These are phyloP conservation scores for Colletotrichum gloeosporioides DNA, from an alignment of 2,329 filamentous ascomycete genomes.

Conservation along the genomic window DNA sequence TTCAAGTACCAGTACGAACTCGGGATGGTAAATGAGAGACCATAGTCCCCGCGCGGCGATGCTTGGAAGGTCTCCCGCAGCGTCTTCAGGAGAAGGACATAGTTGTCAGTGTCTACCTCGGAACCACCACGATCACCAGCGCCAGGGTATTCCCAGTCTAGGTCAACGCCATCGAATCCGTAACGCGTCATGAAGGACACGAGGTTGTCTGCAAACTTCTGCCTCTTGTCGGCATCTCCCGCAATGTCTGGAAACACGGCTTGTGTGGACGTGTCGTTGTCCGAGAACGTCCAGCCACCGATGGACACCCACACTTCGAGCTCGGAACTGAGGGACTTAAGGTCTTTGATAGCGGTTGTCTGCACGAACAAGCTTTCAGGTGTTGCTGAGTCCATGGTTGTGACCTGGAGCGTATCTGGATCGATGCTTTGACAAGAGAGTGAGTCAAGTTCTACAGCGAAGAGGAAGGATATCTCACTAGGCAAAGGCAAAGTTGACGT, in stretches of 20 bases:
- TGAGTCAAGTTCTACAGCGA: neutral
- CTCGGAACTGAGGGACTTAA: neutral
- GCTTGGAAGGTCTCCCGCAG: slow-evolving; percentile 22
- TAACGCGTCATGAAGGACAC: slow-evolving; percentile 22
- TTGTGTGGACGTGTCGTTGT: slow-evolving; percentile 23
- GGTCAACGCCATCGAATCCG: slow-evolving; percentile 24
- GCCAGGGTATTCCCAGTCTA: slow-evolving; percentile 30
- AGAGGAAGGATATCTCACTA: neutral
- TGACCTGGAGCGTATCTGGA: slow-evolving; percentile 25
- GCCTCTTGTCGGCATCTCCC: slow-evolving; percentile 4
- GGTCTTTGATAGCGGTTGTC: neutral
- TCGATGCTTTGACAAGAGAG: slow-evolving; percentile 17
- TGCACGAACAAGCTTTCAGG: slow-evolving; percentile 16
- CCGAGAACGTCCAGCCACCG: slow-evolving; percentile 37
- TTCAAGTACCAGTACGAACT: slow-evolving; percentile 23
- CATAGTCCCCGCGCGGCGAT: neutral
- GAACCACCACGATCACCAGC: slow-evolving; percentile 26
- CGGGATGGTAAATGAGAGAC: slow-evolving; percentile 18
- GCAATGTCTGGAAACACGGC: slow-evolving; percentile 20
- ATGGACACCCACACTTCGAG: slow-evolving; percentile 33
- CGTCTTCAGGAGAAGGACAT: slow-evolving; percentile 46
- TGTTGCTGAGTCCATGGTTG: slow-evolving; percentile 23
- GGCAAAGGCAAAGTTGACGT: slow-evolving; percentile 28
- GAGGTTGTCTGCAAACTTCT: slow-evolving; percentile 20
- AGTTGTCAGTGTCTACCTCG: slow-evolving; percentile 21